These are phyloP conservation scores for Mycena olivaceomarginata DNA, from an alignment of 768 basidiomycete genomes.

Conservation along the genomic window DNA sequence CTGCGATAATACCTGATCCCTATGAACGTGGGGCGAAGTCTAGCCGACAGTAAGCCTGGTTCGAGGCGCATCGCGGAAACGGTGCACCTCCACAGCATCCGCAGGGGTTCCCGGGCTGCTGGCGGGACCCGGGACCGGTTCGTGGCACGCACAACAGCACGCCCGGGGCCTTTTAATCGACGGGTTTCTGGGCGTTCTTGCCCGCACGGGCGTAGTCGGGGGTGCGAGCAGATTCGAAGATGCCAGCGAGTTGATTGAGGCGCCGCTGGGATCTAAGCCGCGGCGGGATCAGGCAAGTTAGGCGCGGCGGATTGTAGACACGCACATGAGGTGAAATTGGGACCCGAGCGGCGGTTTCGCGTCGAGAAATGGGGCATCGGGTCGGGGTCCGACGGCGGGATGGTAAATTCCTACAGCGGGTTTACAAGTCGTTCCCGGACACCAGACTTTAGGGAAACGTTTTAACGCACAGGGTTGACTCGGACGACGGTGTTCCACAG, in stretches of 20 bases:
- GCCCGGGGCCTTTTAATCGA: neutral
- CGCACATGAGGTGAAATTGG: constrained; percentile 35
- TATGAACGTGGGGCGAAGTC: constrained; percentile 10
- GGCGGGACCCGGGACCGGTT: neutral
- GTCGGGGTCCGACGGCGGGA: constrained; percentile 43
- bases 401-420: constrained; percentile 32
- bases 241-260: constrained; percentile 33
- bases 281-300: neutral
- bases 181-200: constrained; percentile 27
- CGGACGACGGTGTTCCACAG: constrained; percentile 28
- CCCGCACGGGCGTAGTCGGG: constrained; percentile 2
- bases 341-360: constrained; percentile 31
- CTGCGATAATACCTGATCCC: neutral
- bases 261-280: constrained; percentile 32
- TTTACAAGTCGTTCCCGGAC: neutral
- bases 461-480: constrained; percentile 22
- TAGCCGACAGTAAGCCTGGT: neutral
- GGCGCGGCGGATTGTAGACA: too few relatives aligned
- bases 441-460: neutral
- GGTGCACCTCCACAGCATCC: neutral
- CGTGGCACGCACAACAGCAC: constrained; percentile 36
- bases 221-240: constrained; percentile 13
- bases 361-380: constrained; percentile 42
- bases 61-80: neutral
- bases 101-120: neutral